phyloP scores from a whole-genome alignment of 768 basidiomycete species.

The Suillus discolor region DNA sequence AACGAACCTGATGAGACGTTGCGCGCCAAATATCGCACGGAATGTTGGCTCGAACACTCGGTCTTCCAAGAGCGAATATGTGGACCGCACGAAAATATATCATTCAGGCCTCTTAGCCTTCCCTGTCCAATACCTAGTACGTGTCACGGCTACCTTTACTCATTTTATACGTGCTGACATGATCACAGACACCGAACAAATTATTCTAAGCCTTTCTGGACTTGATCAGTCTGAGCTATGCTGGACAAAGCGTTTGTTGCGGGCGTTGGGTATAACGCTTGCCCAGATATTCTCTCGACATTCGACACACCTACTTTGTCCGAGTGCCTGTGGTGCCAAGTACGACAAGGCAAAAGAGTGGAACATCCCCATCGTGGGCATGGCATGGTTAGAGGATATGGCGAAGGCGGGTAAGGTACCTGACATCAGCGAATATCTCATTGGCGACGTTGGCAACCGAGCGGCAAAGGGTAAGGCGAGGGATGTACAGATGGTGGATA shows the following conservation, averaged over 20 bases:
- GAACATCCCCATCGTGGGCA: slow-evolving; percentile 70
- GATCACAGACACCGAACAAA: slow-evolving; percentile 51
- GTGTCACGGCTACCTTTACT: slow-evolving; percentile 2
- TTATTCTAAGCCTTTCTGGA: slow-evolving; percentile 74
- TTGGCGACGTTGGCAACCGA: slow-evolving; percentile 15
- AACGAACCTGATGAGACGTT: slow-evolving; percentile 51
- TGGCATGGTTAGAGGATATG: slow-evolving; percentile 70
- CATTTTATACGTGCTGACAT: not conserved
- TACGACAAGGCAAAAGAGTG: slow-evolving; percentile 80
- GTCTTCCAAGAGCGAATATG: slow-evolving; percentile 77
- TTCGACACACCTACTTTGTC: slow-evolving; percentile 83
- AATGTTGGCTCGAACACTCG: slow-evolving; percentile 93
- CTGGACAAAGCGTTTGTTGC: slow-evolving; percentile 65
- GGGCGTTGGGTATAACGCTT: slow-evolving; percentile 64
- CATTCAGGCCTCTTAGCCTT: slow-evolving; percentile 67
- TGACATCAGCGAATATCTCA: slow-evolving; percentile 33
- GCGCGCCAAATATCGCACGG: slow-evolving; percentile 72
- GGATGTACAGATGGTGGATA: slow-evolving; percentile 35
- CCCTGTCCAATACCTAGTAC: slow-evolving; percentile 61
- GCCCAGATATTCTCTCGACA: slow-evolving; percentile 62
- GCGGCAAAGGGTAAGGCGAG: slow-evolving; percentile 33
- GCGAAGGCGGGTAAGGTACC: slow-evolving; percentile 55
- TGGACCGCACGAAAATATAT: slow-evolving; percentile 63
- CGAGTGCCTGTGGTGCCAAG: slow-evolving; percentile 68
- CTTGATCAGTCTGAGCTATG: slow-evolving; percentile 69